These are phyloP conservation scores for Flaveria brownii DNA, from an alignment of 129 eudicot genomes.

Conservation along the genomic window DNA sequence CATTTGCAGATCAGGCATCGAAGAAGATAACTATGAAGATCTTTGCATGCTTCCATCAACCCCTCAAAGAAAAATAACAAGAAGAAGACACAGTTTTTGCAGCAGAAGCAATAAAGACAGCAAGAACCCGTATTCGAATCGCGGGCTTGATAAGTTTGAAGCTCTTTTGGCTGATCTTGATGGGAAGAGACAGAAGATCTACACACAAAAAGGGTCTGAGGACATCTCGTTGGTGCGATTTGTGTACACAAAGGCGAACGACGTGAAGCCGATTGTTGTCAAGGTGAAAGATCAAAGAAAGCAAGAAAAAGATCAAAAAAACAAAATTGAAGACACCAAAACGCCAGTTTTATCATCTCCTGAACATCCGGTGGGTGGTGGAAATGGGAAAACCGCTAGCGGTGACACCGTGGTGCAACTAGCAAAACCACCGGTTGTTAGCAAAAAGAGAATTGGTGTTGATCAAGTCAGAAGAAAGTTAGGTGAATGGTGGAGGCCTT, in stretches of 20 bases:
- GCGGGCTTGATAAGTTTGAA: constrained; percentile 52
- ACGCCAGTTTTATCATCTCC: constrained; percentile 16
- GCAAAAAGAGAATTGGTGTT: constrained; percentile 13
- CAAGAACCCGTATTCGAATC: constrained; percentile 48
- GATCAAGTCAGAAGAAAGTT: constrained; percentile 34
- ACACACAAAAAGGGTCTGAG: constrained; percentile 47
- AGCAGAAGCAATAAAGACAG: constrained; percentile 43
- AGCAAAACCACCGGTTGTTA: not conserved
- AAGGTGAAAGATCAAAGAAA: constrained; percentile 38
- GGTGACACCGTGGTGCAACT: constrained; percentile 4
- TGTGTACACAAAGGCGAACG: constrained; percentile 32
- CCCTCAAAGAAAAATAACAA: constrained; percentile 35
- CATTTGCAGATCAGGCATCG: constrained; percentile 39
- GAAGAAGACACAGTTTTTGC: constrained; percentile 42
- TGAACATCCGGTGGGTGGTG: constrained; percentile 3
- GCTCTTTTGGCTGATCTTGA: constrained; percentile 54
- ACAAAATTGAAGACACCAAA: constrained; percentile 23
- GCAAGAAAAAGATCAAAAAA: constrained; percentile 22
- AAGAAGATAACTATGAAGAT: constrained; percentile 37
- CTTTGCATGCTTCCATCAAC: constrained; percentile 25
- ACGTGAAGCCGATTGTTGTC: constrained; percentile 40
- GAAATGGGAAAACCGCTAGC: no score
- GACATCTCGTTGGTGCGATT: constrained; percentile 47
- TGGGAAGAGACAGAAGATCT: constrained; percentile 48
- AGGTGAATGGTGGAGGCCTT: constrained; percentile 44